Base-by-base conservation (phyloP, 352 stramenopile genomes). In the Pythium graminicola region DNA sequence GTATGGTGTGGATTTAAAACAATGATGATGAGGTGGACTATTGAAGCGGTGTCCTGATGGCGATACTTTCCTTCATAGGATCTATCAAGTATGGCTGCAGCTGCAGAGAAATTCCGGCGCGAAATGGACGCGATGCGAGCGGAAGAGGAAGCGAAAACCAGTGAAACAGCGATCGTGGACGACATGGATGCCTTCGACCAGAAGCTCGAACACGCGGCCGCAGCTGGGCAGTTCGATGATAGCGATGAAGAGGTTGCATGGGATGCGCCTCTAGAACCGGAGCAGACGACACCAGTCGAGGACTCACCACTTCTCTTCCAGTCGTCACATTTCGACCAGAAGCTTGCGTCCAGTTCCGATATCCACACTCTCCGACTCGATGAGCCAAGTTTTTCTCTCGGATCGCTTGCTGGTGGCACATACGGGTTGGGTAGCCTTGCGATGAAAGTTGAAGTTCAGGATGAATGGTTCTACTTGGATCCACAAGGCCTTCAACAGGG, bases 391-490 rank as follows among this genome's bases (percentile, higher is more conserved):
- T 65, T 65, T 32, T 53, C 36, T 2, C 35, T 65, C 4, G 16
- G 38, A n/a, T 57, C 58, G 57, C 10, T 66, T 54, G 44, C 58
- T 32, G 13, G 57, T 62, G 17, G 35, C 33, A 2, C 64, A 36
- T 26, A 56, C 70, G 52, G 62, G 57, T 11, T 73, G 50, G 17
- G 24, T 70, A 44, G 60, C 48, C 29, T 59, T 5, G 45, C 38
- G 28, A 4, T 55, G n/a, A 22, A 51, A 43, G 43, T 78, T 22
- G 74, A 84, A 60, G 68, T 82, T 14, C 54, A 66, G 16, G 83
- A 92, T 38, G 80, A 89, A 59, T 94, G 83, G 83, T 92, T 88
- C 62, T 94, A 94, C 48, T 55, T 94, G 61, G 83, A 93, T 36
- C 83, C 81, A 0, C 83, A 92, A 40, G 83, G 81, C 14, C 65